phyloP scores from a whole-genome alignment of 179 eudicot genomes.

The Heliamphora pulchella region DNA sequence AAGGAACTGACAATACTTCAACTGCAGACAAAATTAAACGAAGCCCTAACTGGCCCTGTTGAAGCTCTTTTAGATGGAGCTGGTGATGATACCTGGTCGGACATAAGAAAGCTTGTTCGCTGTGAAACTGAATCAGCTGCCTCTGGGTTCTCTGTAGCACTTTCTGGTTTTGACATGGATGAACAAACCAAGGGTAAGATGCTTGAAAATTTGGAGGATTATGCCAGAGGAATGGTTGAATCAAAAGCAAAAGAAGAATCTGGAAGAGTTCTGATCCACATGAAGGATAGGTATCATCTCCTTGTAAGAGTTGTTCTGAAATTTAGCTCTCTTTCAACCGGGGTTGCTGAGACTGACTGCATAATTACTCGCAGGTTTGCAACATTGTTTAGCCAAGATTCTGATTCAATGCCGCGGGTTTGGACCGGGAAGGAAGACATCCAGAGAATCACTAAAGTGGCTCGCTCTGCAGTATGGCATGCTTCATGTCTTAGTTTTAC shows the following conservation, averaged over 20 bases:
- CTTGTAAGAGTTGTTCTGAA: not conserved
- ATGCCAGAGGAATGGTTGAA: slow-evolving; percentile 79
- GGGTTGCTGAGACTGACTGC: not conserved
- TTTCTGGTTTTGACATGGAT: slow-evolving; percentile 83
- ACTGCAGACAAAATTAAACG: slow-evolving; percentile 58
- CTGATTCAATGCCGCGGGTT: slow-evolving; percentile 92
- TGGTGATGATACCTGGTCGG: slow-evolving; percentile 85
- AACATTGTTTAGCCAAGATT: slow-evolving; percentile 71
- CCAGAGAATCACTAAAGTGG: slow-evolving; percentile 70
- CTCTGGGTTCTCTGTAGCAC: slow-evolving; percentile 58
- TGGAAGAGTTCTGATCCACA: slow-evolving; percentile 69
- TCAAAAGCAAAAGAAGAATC: slow-evolving; percentile 91
- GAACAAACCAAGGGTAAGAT: slow-evolving; percentile 50
- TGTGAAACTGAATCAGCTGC: slow-evolving; percentile 72
- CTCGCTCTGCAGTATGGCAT: slow-evolving; percentile 73
- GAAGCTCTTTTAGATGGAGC: slow-evolving; percentile 93
- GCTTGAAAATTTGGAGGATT: slow-evolving; percentile 49
- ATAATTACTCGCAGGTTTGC: slow-evolving; percentile 45
- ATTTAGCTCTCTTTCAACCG: slow-evolving; percentile 7
- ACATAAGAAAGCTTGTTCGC: slow-evolving; percentile 67
- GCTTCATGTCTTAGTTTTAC: slow-evolving; percentile 11
- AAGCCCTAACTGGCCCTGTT: slow-evolving; percentile 69
- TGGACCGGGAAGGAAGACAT: slow-evolving; percentile 97
- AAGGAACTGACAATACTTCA: slow-evolving; percentile 11
- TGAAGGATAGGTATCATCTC: slow-evolving; percentile 76